Conservation (phyloP, 768 basidiomycete genomes). For the Suillus sp. region DNA sequence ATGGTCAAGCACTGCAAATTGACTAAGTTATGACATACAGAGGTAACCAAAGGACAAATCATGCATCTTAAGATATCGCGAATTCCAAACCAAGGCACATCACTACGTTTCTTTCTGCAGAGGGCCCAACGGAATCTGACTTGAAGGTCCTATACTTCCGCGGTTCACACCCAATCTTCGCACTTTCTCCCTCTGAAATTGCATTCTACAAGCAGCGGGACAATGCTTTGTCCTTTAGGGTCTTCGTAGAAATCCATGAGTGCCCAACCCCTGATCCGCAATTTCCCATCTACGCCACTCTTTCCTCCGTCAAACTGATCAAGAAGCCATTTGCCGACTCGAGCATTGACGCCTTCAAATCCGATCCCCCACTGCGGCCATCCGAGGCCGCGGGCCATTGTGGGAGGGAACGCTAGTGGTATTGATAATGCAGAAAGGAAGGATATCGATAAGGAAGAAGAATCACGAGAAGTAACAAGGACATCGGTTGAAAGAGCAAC, state of each 20-base stretch:
- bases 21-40: background rate
- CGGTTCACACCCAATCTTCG: conserved; percentile 38
- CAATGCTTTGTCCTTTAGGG: conserved; percentile 52
- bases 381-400: conserved; percentile 81
- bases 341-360: conserved; percentile 82
- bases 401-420: conserved; percentile 77
- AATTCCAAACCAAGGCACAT: background rate
- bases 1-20: background rate
- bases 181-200: conserved; percentile 60
- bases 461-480: conserved; percentile 44
- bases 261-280: conserved; percentile 71
- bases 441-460: conserved; percentile 61
- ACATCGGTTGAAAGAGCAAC: conserved; percentile 54
- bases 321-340: conserved; percentile 73
- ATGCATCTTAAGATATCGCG: background rate
- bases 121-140: background rate
- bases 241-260: conserved; percentile 74
- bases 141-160: background rate
- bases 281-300: conserved; percentile 18
- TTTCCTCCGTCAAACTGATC: conserved; percentile 40
- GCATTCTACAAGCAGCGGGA: conserved; percentile 74
- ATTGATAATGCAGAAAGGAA: conserved; percentile 82
- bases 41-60: background rate
- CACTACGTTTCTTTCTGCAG: background rate
- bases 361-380: conserved; percentile 78